Conservation (phyloP, 306 rosid species). For the Trifolium dubium region DNA sequence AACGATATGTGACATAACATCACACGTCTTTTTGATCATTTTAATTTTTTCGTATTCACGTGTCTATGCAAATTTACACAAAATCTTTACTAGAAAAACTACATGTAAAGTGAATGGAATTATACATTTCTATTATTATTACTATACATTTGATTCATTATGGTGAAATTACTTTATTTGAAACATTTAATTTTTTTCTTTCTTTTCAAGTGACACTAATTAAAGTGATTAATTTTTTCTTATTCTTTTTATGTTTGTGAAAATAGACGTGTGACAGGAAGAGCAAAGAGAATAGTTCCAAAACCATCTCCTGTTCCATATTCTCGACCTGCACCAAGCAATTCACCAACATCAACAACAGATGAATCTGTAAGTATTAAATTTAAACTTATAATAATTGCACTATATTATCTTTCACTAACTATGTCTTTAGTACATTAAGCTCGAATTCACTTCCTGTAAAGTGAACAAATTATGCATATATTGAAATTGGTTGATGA, state of each 20-base stretch:
- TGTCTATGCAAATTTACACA: not conserved
- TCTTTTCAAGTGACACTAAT: not conserved
- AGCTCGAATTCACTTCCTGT: not conserved
- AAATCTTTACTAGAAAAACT: not conserved
- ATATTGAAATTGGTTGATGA: constrained; percentile 14
- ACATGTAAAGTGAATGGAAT: not conserved
- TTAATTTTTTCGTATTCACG: not conserved
- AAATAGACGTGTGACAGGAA: constrained; percentile 64
- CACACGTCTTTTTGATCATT: not conserved
- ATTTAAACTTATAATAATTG: too few species aligned
- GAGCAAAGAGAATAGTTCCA: constrained; percentile 60
- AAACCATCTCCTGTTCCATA: constrained; percentile 76
- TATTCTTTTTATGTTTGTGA: not conserved
- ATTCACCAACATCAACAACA: constrained; percentile 28
- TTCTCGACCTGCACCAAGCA: constrained; percentile 48
- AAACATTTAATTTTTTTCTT: not conserved
- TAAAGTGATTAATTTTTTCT: not conserved
- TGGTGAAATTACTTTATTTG: not conserved
- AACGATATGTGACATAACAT: not conserved
- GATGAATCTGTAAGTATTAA: constrained; percentile 62
- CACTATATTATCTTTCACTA: not conserved
- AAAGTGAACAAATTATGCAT: not conserved
- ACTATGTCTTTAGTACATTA: not conserved
- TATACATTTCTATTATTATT: not conserved
- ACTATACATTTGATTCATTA: not conserved